Conservation (phyloP, 805 yeast species). For the Cyberlindnera samutprakarnensis region DNA sequence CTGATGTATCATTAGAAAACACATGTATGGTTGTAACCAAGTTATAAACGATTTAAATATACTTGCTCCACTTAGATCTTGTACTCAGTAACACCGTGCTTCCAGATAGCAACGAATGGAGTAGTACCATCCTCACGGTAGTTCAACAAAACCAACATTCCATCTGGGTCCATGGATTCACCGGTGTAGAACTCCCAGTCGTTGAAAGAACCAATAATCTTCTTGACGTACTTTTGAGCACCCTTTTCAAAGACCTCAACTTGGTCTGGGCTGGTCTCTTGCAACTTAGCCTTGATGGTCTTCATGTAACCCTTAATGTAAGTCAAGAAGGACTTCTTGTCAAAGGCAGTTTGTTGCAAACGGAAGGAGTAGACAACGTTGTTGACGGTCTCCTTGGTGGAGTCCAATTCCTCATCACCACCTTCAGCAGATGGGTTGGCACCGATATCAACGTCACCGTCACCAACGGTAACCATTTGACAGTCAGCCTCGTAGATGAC, state of each 20-base stretch:
- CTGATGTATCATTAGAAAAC: constrained; percentile 62
- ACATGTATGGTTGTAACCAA: constrained; percentile 38
- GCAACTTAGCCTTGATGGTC: constrained; percentile 83
- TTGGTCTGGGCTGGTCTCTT: constrained; percentile 83
- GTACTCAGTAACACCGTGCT: constrained; percentile 88
- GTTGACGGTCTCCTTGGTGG: constrained; percentile 87
- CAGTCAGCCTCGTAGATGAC: constrained; percentile 97
- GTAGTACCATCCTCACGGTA: constrained; percentile 99
- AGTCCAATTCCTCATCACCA: constrained; percentile 73
- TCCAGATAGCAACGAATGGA: constrained; percentile 97
- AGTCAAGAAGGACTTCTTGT: constrained; percentile 94
- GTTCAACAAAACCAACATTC: constrained; percentile 95
- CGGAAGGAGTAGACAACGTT: constrained; percentile 98
- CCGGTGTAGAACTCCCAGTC: constrained; percentile 99
- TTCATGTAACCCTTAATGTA: constrained; percentile 99
- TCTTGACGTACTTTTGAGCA: constrained; percentile 93
- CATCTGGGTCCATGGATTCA: constrained; percentile 99
- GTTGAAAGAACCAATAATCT: constrained; percentile 88
- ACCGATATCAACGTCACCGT: constrained; percentile 96
- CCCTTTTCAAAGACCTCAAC: constrained; percentile 93
- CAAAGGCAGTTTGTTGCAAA: constrained; percentile 91
- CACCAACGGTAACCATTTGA: constrained; percentile 80
- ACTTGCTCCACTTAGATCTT: constrained; percentile 59
- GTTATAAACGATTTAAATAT: neutral
- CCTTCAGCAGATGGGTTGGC: constrained; percentile 99